A percentile compares a stretch with the other conserved stretches of the same genome.
Conservation (phyloP, 495 filamentous ascomycete genomes). For the Neohortaea acidophila region DNA sequence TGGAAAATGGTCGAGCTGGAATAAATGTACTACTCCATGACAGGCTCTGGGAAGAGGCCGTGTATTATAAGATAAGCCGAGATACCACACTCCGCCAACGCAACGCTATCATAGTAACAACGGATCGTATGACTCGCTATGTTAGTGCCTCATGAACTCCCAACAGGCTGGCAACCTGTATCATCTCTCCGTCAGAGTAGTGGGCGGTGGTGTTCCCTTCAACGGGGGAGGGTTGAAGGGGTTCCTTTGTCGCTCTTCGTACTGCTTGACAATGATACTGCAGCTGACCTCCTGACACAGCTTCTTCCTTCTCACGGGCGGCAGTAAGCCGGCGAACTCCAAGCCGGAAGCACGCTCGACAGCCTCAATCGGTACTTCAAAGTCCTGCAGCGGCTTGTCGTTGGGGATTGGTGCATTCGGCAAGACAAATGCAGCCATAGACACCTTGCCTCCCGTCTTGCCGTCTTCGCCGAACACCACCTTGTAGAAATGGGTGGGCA, state of each 20-base stretch:
- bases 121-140: too few relatives aligned
- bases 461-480: slow-evolving; percentile 91
- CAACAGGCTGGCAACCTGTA: too few relatives aligned
- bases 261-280: slow-evolving; percentile 61
- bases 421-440: slow-evolving; percentile 84
- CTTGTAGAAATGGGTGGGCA: slow-evolving; percentile 98
- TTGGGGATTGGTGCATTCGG: slow-evolving; percentile 87
- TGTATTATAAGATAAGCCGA: too few relatives aligned
- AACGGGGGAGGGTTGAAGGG: slow-evolving; percentile 10
- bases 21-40: too few relatives aligned
- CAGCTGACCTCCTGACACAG: slow-evolving; percentile 79
- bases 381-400: slow-evolving; percentile 66
- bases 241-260: slow-evolving; percentile 45
- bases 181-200: slow-evolving; percentile 3
- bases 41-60: too few relatives aligned
- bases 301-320: slow-evolving; percentile 52
- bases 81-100: too few relatives aligned
- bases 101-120: too few relatives aligned
- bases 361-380: slow-evolving; percentile 85
- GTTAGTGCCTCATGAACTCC: neutral
- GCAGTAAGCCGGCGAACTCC: slow-evolving; percentile 73
- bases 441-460: slow-evolving; percentile 54
- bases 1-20: too few relatives aligned
- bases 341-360: slow-evolving; percentile 83
- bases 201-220: slow-evolving; percentile 5